phyloP scores from a whole-genome alignment of 768 basidiomycete genomes.

The Mycena crocata region DNA sequence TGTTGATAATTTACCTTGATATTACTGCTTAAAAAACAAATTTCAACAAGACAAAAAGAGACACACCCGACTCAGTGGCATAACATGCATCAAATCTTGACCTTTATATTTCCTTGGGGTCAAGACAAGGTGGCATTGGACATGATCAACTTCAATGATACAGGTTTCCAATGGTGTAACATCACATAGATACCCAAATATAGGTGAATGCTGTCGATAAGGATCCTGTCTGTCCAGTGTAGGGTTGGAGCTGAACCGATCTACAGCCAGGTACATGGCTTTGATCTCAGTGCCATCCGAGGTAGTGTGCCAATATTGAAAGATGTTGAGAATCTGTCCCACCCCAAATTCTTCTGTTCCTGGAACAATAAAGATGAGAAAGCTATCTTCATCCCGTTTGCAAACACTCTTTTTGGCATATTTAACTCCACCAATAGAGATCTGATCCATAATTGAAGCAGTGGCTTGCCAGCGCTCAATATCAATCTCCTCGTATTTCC shows the following conservation, averaged over 20 bases:
- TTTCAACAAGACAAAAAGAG: no score
- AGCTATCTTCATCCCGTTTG: slow-evolving; percentile 5
- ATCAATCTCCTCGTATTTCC: neutral
- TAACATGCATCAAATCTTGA: neutral
- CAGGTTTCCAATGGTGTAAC: neutral
- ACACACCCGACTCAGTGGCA: neutral
- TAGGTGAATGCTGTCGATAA: neutral
- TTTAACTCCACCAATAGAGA: slow-evolving; percentile 1
- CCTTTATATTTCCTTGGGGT: neutral
- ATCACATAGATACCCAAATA: neutral
- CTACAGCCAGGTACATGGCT: neutral
- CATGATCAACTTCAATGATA: neutral
- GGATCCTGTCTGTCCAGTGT: neutral
- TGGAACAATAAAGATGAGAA: neutral
- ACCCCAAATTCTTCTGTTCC: neutral
- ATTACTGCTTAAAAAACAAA: no score
- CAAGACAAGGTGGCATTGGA: neutral
- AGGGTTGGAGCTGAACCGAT: neutral
- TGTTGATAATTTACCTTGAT: no score
- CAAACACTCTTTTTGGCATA: neutral
- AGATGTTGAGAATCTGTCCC: slow-evolving; percentile 11
- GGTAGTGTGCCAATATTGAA: slow-evolving; percentile 11
- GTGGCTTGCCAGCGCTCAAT: neutral
- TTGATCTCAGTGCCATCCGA: neutral
- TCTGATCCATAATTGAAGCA: slow-evolving; percentile 5